These are phyloP conservation scores for Rhodotorula mucilaginosa DNA, from an alignment of 1,284 basidiomycete genomes.

Conservation along the genomic window DNA sequence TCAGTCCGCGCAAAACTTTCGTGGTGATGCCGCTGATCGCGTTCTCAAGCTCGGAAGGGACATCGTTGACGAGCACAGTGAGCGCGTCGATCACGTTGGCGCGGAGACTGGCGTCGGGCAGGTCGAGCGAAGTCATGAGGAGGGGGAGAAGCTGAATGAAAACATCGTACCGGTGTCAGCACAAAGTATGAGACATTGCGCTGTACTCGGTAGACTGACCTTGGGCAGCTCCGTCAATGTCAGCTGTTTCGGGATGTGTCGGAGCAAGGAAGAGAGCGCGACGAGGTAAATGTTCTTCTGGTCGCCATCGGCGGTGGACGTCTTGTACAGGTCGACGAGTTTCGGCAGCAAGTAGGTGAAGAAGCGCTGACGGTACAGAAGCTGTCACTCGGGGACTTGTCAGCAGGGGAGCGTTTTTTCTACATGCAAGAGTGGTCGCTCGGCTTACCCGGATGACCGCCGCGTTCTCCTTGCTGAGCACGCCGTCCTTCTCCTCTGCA, in stretches of 20 bases:
- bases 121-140: constrained; percentile 75
- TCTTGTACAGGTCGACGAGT: constrained; percentile 61
- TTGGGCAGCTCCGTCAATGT: constrained; percentile 66
- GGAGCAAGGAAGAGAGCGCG: constrained; percentile 77
- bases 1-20: constrained; percentile 40
- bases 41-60: constrained; percentile 59
- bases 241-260: constrained; percentile 71
- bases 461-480: constrained; percentile 73
- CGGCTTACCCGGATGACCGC: constrained; percentile 67
- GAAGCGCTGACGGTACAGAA: constrained; percentile 80
- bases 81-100: constrained; percentile 78
- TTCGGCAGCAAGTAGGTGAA: constrained; percentile 71
- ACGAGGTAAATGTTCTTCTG: constrained; percentile 65
- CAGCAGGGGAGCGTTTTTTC: not conserved
- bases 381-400: constrained; percentile 52
- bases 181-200: too few relatives aligned
- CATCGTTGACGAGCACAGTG: constrained; percentile 64
- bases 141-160: constrained; percentile 75
- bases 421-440: too few relatives aligned
- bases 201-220: constrained; percentile 18
- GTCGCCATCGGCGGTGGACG: constrained; percentile 35
- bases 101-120: constrained; percentile 70
- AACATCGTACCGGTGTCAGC: not conserved
- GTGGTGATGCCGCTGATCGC: constrained; percentile 50
- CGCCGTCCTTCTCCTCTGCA: constrained; percentile 57